Conservation (phyloP, 2,329 filamentous ascomycete species). For the Hypoxylon sp. region DNA sequence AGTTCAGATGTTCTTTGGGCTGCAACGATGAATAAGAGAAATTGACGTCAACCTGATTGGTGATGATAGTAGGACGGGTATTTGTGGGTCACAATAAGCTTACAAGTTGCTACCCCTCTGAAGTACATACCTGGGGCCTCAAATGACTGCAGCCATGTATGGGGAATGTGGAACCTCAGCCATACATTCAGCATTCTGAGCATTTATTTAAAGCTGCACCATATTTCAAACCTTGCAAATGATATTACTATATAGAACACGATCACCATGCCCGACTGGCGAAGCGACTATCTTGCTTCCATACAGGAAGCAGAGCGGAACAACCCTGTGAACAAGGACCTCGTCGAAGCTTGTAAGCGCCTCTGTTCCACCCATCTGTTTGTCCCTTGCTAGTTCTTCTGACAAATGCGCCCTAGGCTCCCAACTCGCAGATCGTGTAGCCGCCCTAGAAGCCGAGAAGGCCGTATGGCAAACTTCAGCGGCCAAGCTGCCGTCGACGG, state of each 20-base stretch:
- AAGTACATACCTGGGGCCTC: not conserved
- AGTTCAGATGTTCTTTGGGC: not conserved
- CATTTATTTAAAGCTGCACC: not conserved
- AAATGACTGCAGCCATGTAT: not conserved
- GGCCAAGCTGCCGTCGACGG: constrained; percentile 44
- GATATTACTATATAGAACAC: constrained; percentile 38
- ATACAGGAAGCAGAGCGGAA: constrained; percentile 81
- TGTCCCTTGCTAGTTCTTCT: constrained; percentile 5
- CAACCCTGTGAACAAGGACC: constrained; percentile 70
- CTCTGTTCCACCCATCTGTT: not conserved
- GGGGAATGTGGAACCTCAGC: constrained; percentile 23
- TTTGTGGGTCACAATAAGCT: constrained; percentile 31
- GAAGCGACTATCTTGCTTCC: constrained; percentile 83
- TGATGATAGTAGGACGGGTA: constrained; percentile 19
- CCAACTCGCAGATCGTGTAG: constrained; percentile 69
- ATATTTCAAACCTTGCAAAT: constrained; percentile 27
- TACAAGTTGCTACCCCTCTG: constrained; percentile 30
- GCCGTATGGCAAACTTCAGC: constrained; percentile 54
- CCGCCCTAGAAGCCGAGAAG: constrained; percentile 73
- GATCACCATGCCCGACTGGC: constrained; percentile 75
- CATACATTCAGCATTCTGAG: constrained; percentile 9
- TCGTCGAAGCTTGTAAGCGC: constrained; percentile 82
- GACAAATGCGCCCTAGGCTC: constrained; percentile 49
- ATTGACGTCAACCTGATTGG: constrained; percentile 20
- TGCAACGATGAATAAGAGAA: not conserved